phyloP scores from a whole-genome alignment of 2,329 filamentous ascomycete genomes.

The Calonectria honghensis region DNA sequence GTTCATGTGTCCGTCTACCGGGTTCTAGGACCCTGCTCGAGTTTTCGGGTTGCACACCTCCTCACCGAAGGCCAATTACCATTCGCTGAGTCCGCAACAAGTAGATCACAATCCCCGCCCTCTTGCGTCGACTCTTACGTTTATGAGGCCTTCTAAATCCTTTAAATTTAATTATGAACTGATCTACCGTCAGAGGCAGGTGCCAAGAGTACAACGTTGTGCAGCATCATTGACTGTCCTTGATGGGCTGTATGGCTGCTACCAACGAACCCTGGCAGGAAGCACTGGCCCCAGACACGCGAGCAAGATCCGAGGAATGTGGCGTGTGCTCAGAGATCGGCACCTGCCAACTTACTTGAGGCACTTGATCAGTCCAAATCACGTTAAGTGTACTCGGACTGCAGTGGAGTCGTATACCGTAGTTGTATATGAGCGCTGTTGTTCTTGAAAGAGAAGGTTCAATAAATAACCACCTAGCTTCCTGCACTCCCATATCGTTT shows the following conservation, averaged over 20 bases:
- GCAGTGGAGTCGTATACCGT: too few species aligned
- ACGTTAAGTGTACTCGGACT: neutral
- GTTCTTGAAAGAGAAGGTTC: neutral
- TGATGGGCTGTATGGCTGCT: neutral
- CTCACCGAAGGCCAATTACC: neutral
- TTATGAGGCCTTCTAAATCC: neutral
- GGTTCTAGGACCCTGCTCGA: neutral
- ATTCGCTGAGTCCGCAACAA: neutral
- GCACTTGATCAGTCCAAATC: neutral
- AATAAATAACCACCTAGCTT: neutral
- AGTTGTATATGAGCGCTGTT: neutral
- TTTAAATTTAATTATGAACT: neutral
- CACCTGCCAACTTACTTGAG: neutral
- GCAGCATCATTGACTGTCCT: conserved; percentile 3
- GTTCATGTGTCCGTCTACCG: neutral
- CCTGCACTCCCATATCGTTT: neutral
- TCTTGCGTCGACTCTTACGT: neutral
- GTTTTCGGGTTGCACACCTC: conserved; percentile 2
- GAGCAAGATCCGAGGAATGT: neutral
- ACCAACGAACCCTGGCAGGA: neutral
- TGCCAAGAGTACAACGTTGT: conserved; percentile 9
- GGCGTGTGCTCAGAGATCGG: neutral
- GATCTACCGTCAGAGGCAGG: neutral
- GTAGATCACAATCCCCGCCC: neutral
- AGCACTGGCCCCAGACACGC: neutral